Base-by-base conservation (phyloP, 371 early-diverging fungal species). In the Vairimorpha necatrix region DNA sequence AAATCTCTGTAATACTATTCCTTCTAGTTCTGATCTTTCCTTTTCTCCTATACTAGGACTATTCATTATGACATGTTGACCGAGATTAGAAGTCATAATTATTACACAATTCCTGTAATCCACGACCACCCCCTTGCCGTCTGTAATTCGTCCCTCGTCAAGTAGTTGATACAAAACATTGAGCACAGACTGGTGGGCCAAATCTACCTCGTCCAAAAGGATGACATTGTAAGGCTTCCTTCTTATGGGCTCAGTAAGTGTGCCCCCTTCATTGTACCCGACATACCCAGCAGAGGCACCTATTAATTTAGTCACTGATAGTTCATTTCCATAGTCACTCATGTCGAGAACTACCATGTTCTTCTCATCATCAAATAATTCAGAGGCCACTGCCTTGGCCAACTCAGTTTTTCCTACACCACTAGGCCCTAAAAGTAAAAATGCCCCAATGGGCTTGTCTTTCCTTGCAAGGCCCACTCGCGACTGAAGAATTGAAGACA, bases 341-440 rank as follows among this genome's bases (percentile, higher is more conserved):
- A 93, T 93, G 78, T 94, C 94, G 58, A 93, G 87, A 42, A 93
- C 89, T 32, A 92, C 87, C 77, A 94, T 88, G 0, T 89, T 89
- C 38, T 88, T 86, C 70, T 92, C 91, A 38, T 89, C 89, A 78
- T 92, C 90, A 82, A 93, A 93, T 34, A 94, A 75, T 82, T 91
- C 91, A 78, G 89, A 86, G 6, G 93, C 90, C 50, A 95, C 82
- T 0, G 92, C 89, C 79, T 94, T 94, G 82, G 91, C 90, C 32
- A 95, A 86, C 70, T 94, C 94, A 0, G 91, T 92, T 82, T 92
- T 92, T 39, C 92, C 92, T 33, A 91, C 91, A 78, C 94, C 94
- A 16, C 92, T 93, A 22, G 93, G 92, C 38, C 94, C 94, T 22
- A 93, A 85, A 87, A 94, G 93, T 83, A 94, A 85, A 80, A 94